Evolutionary conservation across 1,284 basidiomycete species (phyloP), one percentile per base, ranked within the genome.

Genomic region (Rhodotorula glutinis): DNA sequence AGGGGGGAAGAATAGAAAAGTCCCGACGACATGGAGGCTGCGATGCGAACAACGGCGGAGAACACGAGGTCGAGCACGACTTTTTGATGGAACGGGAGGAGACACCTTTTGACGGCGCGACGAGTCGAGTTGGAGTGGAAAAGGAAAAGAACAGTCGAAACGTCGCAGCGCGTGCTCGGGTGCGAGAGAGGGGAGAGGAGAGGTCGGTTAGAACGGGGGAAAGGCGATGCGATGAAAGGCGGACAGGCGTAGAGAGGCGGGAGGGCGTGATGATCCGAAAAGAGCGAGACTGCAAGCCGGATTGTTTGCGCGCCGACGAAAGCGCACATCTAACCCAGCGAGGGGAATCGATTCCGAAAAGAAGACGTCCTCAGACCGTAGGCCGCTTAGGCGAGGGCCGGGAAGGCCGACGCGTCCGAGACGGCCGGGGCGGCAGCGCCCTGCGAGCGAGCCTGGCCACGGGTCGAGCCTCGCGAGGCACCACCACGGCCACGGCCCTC

Each of bases 331-430:
- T 16, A 16, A 21, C 43, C 17, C 5, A 19, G 17, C 43, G 43
- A 44, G 43, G 17, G 43, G 43, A 38, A 38, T 38, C 33, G 33
- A 38, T 38, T 38, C 11, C 11, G 33, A n/a, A n/a, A n/a, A n/a
- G 33, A 38, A 38, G 33, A 38, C 33, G 33, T 38, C 33, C 33
- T 38, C 43, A 44, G 14, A 44, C 43, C 7, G 49, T 11, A 38
- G 33, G 33, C 33, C 49, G 58, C 44, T 71, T 71, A 71, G 57
- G 69, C 65, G 66, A 71, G 66, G 44, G 69, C 61, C 54, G 69
- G 69, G 69, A 71, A 71, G 53, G 69, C 69, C 60, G 65, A 65
- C 43, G 65, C 60, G 63, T 71, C 69, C 41, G 62, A 40, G 60
- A 71, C 61, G n/a, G 69, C 69, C 47, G 69, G 66, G 25, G 66